Conservation (phyloP, 129 eudicot species). For the Ambrosia trifida region DNA sequence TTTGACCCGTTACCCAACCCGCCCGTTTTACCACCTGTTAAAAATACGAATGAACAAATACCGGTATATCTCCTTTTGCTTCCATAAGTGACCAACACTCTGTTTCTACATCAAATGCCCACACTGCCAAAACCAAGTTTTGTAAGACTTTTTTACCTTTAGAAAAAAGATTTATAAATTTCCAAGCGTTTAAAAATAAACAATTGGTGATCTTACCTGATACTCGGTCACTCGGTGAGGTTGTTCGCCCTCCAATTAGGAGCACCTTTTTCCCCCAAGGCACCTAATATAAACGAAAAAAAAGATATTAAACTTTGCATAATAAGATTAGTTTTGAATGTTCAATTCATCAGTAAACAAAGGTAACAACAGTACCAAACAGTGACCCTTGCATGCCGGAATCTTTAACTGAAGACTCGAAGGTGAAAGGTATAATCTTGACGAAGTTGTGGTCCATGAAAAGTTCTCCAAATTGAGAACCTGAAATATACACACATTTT, state of each 20-base stretch:
- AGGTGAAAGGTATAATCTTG: conserved; percentile 91
- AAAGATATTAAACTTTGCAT: conserved; percentile 5
- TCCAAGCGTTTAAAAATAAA: conserved; percentile 1
- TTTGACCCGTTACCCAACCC: conserved; percentile 9
- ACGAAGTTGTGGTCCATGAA: conserved; percentile 86
- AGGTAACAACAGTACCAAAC: conserved; percentile 55
- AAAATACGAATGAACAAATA: conserved; percentile 32
- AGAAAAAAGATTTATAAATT: not conserved
- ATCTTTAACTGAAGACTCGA: conserved; percentile 89
- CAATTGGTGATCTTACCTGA: conserved; percentile 53
- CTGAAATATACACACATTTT: conserved; percentile 36
- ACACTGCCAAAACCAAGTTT: conserved; percentile 55
- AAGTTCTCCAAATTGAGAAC: conserved; percentile 77
- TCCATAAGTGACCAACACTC: conserved; percentile 92
- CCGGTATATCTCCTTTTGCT: conserved; percentile 98
- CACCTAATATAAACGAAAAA: conserved; percentile 44
- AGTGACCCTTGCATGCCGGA: conserved; percentile 96
- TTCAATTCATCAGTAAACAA: not conserved
- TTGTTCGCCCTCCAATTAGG: conserved; percentile 84
- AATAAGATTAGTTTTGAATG: not conserved
- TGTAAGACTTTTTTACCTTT: not conserved
- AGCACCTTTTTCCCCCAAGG: conserved; percentile 96
- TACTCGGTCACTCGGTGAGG: conserved; percentile 72
- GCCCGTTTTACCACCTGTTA: not conserved
- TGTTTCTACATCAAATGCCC: conserved; percentile 95